A percentile compares a stretch with the other conserved stretches of the same genome.
Evolutionary conservation across 192 early-diverging fungal species (phyloP).

Genomic region (Linnemannia hyalina): DNA sequence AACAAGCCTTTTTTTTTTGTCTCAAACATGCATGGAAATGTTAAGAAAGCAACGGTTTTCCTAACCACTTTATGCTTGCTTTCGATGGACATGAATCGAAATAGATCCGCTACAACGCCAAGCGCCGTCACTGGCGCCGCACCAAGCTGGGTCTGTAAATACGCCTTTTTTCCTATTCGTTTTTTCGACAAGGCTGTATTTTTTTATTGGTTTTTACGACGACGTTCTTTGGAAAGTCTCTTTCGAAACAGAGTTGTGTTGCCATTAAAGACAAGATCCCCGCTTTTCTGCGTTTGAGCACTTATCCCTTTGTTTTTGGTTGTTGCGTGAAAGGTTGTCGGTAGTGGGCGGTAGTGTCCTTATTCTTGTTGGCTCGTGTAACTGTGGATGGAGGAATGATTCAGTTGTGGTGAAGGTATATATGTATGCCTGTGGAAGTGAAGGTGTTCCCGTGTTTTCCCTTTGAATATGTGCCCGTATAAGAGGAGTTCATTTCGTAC

Average conservation of each 20-base stretch:
- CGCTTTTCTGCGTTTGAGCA: constrained; percentile 11
- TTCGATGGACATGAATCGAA: background rate
- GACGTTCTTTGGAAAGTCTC: background rate
- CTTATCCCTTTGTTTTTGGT: background rate
- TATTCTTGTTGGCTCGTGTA: no score
- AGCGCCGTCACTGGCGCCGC: constrained; percentile 99
- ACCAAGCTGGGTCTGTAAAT: constrained; percentile 97
- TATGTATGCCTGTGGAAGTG: no score
- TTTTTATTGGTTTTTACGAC: constrained; percentile 11
- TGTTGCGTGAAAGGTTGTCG: background rate
- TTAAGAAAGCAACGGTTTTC: background rate
- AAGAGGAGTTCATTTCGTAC: no score
- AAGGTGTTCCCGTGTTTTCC: background rate
- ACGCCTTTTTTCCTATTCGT: background rate
- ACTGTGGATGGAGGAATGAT: no score
- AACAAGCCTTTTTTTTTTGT: no score
- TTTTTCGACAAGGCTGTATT: background rate
- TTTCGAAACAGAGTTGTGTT: constrained; percentile 1
- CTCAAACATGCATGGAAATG: no score
- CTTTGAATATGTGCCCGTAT: background rate
- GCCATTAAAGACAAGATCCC: constrained; percentile 9
- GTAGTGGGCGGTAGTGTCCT: no score
- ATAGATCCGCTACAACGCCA: constrained; percentile 92
- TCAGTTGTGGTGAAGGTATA: no score
- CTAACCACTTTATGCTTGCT: constrained; percentile 6